A percentile compares a stretch with the other conserved stretches of the same genome.
Evolutionary conservation across 495 filamentous ascomycete genomes (phyloP).

Genomic region (Neurospora tetrasperma): DNA sequence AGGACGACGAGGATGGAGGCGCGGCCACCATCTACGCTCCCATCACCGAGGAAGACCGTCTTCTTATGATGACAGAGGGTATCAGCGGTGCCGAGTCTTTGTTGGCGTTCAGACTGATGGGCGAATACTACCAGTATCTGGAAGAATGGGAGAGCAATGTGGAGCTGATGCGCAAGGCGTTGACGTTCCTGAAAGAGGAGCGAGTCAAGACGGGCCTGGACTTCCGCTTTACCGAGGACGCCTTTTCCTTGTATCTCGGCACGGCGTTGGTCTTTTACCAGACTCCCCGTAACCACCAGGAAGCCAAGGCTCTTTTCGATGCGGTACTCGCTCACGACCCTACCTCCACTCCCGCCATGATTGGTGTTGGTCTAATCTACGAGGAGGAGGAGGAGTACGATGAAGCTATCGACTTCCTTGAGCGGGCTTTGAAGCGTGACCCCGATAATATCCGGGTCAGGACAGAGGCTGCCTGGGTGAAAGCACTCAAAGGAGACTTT

Average conservation of each 20-base stretch:
- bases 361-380: conserved; percentile 82
- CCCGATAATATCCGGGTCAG: conserved; percentile 61
- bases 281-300: conserved; percentile 75
- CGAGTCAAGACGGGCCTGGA: conserved; percentile 52
- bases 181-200: conserved; percentile 48
- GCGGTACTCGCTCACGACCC: conserved; percentile 61
- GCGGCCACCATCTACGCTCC: conserved; percentile 38
- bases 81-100: conserved; percentile 63
- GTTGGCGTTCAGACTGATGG: conserved; percentile 75
- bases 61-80: conserved; percentile 77
- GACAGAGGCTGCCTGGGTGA: conserved; percentile 82
- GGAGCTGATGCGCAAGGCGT: conserved; percentile 65
- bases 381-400: conserved; percentile 84
- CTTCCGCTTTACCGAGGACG: conserved; percentile 58
- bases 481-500: conserved; percentile 70
- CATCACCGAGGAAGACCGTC: conserved; percentile 56
- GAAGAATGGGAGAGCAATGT: conserved; percentile 81
- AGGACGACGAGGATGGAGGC: conserved; percentile 44
- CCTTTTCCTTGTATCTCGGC: conserved; percentile 63
- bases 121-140: conserved; percentile 71
- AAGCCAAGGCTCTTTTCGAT: conserved; percentile 77
- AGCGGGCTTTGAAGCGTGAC: conserved; percentile 61
- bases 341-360: conserved; percentile 64
- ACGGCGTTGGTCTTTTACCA: conserved; percentile 81
- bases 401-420: conserved; percentile 67